Conservation (phyloP, 257 asterid species). For the Apocynum venetum region DNA sequence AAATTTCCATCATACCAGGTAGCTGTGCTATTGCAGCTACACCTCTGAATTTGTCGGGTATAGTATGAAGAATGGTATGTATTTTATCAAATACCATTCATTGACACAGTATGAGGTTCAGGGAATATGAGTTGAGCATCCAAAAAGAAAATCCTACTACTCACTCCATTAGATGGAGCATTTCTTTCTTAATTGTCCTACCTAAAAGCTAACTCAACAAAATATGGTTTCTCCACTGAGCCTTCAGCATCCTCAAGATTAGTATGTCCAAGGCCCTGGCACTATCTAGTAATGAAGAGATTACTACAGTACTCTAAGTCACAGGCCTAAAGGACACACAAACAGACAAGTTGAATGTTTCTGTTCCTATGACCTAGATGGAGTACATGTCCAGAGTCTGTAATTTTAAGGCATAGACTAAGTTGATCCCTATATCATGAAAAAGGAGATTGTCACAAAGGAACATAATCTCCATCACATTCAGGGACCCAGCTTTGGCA, state of each 20-base stretch:
- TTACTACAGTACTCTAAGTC: background rate
- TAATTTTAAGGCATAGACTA: background rate
- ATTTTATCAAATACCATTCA: conserved; percentile 9
- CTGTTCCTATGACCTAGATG: background rate
- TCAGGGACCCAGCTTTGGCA: background rate
- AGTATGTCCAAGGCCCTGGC: background rate
- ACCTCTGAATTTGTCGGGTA: conserved; percentile 8
- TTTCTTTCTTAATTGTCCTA: background rate
- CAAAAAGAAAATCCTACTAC: background rate
- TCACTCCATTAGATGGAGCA: background rate
- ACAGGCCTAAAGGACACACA: background rate
- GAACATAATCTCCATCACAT: background rate
- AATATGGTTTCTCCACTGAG: background rate
- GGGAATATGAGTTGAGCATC: background rate
- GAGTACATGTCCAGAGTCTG: background rate
- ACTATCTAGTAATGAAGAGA: background rate
- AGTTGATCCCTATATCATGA: background rate
- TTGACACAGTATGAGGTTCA: conserved; percentile 4
- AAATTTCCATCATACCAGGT: background rate
- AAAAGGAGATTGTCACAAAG: too few species aligned
- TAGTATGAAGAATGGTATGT: conserved; percentile 10
- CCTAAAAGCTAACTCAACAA: background rate
- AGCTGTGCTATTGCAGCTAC: conserved; percentile 7
- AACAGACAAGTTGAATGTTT: background rate
- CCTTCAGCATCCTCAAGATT: background rate